Conservation (phyloP, 306 rosid species). For the Prunus padus region DNA sequence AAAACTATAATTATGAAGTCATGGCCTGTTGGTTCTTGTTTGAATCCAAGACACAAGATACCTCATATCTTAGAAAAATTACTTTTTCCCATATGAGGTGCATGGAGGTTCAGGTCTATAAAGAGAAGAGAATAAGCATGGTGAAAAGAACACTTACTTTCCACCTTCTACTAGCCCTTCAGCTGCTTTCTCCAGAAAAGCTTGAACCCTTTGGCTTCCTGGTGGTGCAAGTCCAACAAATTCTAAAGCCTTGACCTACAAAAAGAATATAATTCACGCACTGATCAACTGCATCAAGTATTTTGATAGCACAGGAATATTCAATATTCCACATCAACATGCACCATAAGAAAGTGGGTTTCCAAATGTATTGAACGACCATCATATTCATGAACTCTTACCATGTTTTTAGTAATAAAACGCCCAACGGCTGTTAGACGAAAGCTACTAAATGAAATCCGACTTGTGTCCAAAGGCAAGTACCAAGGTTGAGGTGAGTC, state of each 20-base stretch:
- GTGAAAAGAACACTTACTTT: slow-evolving; percentile 67
- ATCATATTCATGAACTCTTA: slow-evolving; percentile 22
- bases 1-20: not conserved
- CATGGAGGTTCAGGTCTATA: not conserved
- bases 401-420: slow-evolving; percentile 82
- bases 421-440: slow-evolving; percentile 84
- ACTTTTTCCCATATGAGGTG: not conserved
- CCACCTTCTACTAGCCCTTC: slow-evolving; percentile 94
- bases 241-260: slow-evolving; percentile 78
- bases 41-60: not conserved
- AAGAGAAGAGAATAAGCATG: not conserved
- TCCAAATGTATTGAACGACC: not conserved
- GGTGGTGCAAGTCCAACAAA: slow-evolving; percentile 76
- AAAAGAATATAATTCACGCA: slow-evolving; percentile 4
- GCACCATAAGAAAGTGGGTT: not conserved
- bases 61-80: not conserved
- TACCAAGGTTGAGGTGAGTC: slow-evolving; percentile 86
- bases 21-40: not conserved
- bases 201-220: slow-evolving; percentile 94
- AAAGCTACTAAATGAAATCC: slow-evolving; percentile 85
- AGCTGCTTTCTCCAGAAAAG: slow-evolving; percentile 87
- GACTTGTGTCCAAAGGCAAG: slow-evolving; percentile 85
- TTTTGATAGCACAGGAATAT: slow-evolving; percentile 1
- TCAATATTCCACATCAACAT: slow-evolving; percentile 7
- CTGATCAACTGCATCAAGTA: slow-evolving; percentile 11